Base-by-base conservation (phyloP, 164 flowering plant genomes). In the Platanus orientalis region DNA sequence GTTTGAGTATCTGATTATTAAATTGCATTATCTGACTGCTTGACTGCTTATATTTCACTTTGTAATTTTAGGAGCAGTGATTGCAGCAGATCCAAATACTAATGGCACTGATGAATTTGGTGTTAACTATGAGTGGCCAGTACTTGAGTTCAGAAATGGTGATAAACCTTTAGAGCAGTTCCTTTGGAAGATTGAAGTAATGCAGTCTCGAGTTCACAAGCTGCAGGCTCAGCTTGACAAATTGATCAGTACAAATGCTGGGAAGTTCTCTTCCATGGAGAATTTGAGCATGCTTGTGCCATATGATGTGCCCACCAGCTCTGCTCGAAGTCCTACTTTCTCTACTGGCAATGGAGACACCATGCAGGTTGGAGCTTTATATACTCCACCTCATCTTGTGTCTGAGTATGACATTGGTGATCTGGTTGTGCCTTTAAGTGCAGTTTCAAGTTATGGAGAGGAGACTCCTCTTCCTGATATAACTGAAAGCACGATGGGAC, bases 401-500 rank as follows among this genome's bases (percentile, higher is more conserved):
- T 47, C 77, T 26, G 87, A 79, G 7, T 84, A 70, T 72, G 90
- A 80, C 28, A 32, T 75, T 19, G 84, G 68, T 19, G 87, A 88
- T 58, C 61, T 78, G 19, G 78, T 74, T 21, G 39, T 84, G 67
- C 81, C 83, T 64, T 87, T 77, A 58, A 79, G 80, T 66, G 79
- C 65, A 11, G 74, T 83, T 55, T 86, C 96, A 50, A 81, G 85
- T 71, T 77, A 73, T 70, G 87, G 73, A 57, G 87, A 84, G 49
- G 79, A 72, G 19, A 66, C 81, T 64, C 69, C 72, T 60, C 75
- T 83, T 67, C 90, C 92, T 42, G 96, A 87, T 74, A 76, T 87
- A 54, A 81, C 85, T 67, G 97, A 92, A 63, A 92, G 86, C 81
- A 85, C 90, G 1, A 79, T 80, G 39, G 86, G 82, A 39, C 60